Percentiles rank a stretch among this genome's conserved stretches.
These are phyloP conservation scores for Colletotrichum lindemuthianum DNA, from an alignment of 2,329 filamentous ascomycete species.

Conservation along the genomic window DNA sequence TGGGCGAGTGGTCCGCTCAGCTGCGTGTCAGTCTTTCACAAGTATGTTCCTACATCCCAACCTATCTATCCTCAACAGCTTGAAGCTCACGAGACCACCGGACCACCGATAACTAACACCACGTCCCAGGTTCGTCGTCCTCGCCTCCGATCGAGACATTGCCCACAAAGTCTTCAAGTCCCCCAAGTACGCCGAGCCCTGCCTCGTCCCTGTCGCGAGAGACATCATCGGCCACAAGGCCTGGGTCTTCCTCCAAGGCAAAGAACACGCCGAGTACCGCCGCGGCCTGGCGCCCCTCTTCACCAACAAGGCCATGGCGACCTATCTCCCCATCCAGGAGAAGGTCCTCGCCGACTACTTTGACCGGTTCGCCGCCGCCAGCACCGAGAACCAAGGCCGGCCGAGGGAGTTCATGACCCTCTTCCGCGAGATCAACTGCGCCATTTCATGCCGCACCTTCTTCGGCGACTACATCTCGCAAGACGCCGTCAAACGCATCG, in stretches of 20 bases:
- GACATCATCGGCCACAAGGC: slow-evolving; percentile 78
- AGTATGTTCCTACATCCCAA: slow-evolving; percentile 57
- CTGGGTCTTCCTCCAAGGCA: slow-evolving; percentile 84
- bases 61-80: no score
- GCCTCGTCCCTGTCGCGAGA: slow-evolving; percentile 79
- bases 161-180: slow-evolving; percentile 87
- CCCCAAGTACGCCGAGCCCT: slow-evolving; percentile 78
- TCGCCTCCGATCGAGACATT: slow-evolving; percentile 80
- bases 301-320: slow-evolving; percentile 75
- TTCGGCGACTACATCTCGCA: slow-evolving; percentile 83
- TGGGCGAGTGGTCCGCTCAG: slow-evolving; percentile 83
- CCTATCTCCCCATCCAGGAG: slow-evolving; percentile 79
- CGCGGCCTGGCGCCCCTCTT: slow-evolving; percentile 80
- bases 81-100: no score
- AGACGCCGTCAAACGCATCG: slow-evolving; percentile 76
- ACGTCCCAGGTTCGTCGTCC: slow-evolving; percentile 75
- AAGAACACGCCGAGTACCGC: slow-evolving; percentile 79
- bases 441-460: slow-evolving; percentile 81
- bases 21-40: slow-evolving; percentile 87
- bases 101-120: no score
- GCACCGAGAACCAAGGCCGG: slow-evolving; percentile 59
- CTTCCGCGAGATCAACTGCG: slow-evolving; percentile 83
- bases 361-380: slow-evolving; percentile 71
- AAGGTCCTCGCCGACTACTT: slow-evolving; percentile 79
- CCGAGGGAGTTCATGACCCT: slow-evolving; percentile 75